Conservation (phyloP, 1,284 basidiomycete genomes). For the Papiliotrema terrestris region DNA sequence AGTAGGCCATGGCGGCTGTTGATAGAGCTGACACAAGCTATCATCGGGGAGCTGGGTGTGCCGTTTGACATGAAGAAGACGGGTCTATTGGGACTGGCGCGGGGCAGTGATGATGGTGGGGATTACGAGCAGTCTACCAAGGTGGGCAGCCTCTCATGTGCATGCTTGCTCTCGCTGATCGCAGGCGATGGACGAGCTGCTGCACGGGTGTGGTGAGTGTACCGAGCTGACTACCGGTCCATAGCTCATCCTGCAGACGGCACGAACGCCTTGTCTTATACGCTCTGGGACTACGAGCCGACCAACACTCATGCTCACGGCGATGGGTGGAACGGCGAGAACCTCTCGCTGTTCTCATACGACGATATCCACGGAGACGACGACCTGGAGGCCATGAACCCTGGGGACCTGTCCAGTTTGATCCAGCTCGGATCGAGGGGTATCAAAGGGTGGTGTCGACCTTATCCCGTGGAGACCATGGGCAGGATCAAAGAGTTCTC, state of each 20-base stretch:
- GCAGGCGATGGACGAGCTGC: constrained; percentile 78
- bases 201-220: constrained; percentile 66
- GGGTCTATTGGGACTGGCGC: constrained; percentile 25
- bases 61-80: constrained; percentile 40
- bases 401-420: constrained; percentile 50
- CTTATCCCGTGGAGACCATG: constrained; percentile 70
- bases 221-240: constrained; percentile 53
- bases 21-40: constrained; percentile 12
- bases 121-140: constrained; percentile 64
- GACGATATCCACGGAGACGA: constrained; percentile 60
- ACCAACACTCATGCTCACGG: constrained; percentile 75
- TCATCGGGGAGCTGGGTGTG: constrained; percentile 36
- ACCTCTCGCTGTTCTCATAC: constrained; percentile 79
- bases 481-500: constrained; percentile 63
- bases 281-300: constrained; percentile 87
- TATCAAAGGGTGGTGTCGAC: constrained; percentile 73
- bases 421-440: constrained; percentile 76
- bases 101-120: constrained; percentile 19
- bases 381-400: constrained; percentile 16
- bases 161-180: background rate
- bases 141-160: constrained; percentile 42
- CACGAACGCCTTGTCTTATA: constrained; percentile 72
- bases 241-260: constrained; percentile 57
- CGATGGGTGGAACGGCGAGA: constrained; percentile 92
- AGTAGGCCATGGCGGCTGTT: background rate